Conservation (phyloP, 345 rosid genomes). For the Linum trigynum region DNA sequence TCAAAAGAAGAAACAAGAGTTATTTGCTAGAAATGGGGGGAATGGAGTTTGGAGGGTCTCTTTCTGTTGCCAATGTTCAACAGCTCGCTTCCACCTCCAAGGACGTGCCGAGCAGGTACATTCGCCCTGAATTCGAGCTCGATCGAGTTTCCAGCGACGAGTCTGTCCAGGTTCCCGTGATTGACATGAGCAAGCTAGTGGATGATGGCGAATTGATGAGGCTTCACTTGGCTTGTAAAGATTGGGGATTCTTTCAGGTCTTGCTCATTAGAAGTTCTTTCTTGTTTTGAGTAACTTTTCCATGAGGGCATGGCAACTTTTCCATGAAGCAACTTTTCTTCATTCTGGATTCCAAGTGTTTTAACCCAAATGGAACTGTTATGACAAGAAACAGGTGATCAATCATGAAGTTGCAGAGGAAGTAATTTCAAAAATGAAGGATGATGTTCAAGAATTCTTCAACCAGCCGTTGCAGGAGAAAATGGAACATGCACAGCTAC, state of each 20-base stretch:
- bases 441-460: slow-evolving; percentile 27
- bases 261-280: too few species aligned
- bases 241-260: slow-evolving; percentile 61
- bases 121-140: slow-evolving; percentile 22
- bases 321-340: too few species aligned
- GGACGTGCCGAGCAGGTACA: slow-evolving; percentile 21
- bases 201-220: slow-evolving; percentile 23
- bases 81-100: neutral
- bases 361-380: too few species aligned
- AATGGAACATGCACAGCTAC: slow-evolving; percentile 27
- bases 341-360: neutral
- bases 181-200: slow-evolving; percentile 30
- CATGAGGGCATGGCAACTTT: too few species aligned
- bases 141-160: slow-evolving; percentile 13
- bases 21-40: too few species aligned
- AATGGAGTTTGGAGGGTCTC: neutral
- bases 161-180: slow-evolving; percentile 29
- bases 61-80: neutral
- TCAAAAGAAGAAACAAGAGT: too few species aligned
- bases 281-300: too few species aligned
- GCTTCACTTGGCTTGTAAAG: slow-evolving; percentile 45
- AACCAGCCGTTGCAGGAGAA: slow-evolving; percentile 34
- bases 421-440: slow-evolving; percentile 32
- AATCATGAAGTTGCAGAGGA: slow-evolving; percentile 29
- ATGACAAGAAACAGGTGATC: slow-evolving; percentile 21